Percentiles rank a stretch among this genome's conserved stretches.
phyloP scores from a whole-genome alignment of 805 yeast genomes.

The Candida odintsovae region DNA sequence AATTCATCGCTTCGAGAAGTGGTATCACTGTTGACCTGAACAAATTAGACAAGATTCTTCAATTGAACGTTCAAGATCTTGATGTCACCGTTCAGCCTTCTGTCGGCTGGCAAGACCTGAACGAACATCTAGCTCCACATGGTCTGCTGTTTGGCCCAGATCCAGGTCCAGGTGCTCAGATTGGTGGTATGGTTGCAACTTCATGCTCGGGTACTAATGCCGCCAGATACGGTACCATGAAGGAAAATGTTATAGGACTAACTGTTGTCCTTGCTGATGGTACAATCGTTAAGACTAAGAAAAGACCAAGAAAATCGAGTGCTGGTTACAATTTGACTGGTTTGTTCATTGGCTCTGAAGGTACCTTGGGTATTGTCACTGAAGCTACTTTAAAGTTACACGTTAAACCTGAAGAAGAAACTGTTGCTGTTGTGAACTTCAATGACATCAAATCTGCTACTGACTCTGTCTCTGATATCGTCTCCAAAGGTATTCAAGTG shows the following conservation, averaged over 20 bases:
- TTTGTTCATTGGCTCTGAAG: constrained; percentile 73
- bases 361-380: constrained; percentile 73
- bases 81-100: constrained; percentile 76
- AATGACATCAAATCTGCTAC: constrained; percentile 68
- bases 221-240: constrained; percentile 73
- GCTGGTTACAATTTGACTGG: constrained; percentile 79
- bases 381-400: constrained; percentile 70
- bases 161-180: constrained; percentile 75
- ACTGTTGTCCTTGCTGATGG: constrained; percentile 82
- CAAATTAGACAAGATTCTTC: constrained; percentile 51
- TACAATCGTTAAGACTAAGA: constrained; percentile 64
- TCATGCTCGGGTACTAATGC: constrained; percentile 82
- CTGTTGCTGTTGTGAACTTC: constrained; percentile 65
- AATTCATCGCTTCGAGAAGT: constrained; percentile 62
- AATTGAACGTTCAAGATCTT: constrained; percentile 55
- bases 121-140: constrained; percentile 41
- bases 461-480: constrained; percentile 54
- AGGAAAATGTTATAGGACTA: constrained; percentile 60
- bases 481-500: constrained; percentile 56
- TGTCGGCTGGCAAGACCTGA: constrained; percentile 71
- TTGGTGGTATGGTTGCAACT: constrained; percentile 75
- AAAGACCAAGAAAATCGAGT: constrained; percentile 69
- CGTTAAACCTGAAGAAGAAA: constrained; percentile 58
- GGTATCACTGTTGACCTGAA: constrained; percentile 63
- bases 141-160: constrained; percentile 69